Conservation (phyloP, 768 basidiomycete genomes). For the Pilatotrama ljubarskyi region DNA sequence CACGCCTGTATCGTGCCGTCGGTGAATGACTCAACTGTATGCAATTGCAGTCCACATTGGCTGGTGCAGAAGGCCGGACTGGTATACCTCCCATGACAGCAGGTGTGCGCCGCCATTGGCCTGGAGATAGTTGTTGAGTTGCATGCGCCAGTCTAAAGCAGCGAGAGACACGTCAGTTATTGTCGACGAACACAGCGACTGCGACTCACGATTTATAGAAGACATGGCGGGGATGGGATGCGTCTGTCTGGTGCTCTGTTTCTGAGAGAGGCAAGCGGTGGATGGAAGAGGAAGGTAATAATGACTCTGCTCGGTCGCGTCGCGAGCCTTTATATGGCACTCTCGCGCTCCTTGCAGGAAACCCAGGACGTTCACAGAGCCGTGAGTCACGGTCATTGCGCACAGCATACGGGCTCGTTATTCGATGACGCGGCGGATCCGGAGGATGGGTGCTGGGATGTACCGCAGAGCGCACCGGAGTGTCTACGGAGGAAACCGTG, state of each 20-base stretch:
- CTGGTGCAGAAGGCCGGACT: slow-evolving; percentile 28
- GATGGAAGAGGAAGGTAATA: slow-evolving; percentile 10
- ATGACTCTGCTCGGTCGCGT: slow-evolving; percentile 7
- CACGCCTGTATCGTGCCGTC: not conserved
- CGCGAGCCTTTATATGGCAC: slow-evolving; percentile 10
- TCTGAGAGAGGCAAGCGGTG: not conserved
- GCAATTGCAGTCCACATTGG: slow-evolving; percentile 31
- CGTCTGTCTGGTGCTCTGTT: not conserved
- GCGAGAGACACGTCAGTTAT: not conserved
- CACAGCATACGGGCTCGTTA: slow-evolving; percentile 18
- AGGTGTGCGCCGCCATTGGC: slow-evolving; percentile 25
- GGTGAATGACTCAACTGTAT: slow-evolving; percentile 25
- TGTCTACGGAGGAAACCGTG: slow-evolving; percentile 7
- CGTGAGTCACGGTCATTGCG: slow-evolving; percentile 24
- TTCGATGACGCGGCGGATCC: slow-evolving; percentile 22
- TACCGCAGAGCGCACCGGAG: not conserved
- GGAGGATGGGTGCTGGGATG: slow-evolving; percentile 17
- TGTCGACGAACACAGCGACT: not conserved
- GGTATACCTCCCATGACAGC: slow-evolving; percentile 28
- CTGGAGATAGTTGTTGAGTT: slow-evolving; percentile 35
- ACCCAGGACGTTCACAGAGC: slow-evolving; percentile 2
- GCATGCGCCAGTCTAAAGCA: slow-evolving; percentile 32
- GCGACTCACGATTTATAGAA: slow-evolving; percentile 22
- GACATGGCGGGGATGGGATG: slow-evolving; percentile 7
- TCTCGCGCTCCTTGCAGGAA: not conserved